Conservation (phyloP, 106 monocot genomes). For the Dendrobium nobile region DNA sequence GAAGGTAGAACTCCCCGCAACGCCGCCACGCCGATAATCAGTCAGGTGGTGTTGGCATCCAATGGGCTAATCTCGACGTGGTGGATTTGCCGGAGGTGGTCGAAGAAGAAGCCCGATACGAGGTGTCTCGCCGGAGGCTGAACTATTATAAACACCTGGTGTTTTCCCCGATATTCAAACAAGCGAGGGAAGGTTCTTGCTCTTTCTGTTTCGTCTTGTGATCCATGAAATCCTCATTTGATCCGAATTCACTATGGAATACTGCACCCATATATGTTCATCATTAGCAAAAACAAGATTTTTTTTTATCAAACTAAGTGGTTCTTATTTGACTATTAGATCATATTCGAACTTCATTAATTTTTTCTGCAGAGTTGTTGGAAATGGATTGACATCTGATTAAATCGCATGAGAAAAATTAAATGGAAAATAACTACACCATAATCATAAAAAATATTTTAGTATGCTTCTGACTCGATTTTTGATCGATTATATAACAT, state of each 20-base stretch:
- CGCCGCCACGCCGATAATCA: constrained; percentile 60
- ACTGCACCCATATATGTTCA: constrained; percentile 46
- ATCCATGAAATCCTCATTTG: constrained; percentile 67
- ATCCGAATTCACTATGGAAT: constrained; percentile 50
- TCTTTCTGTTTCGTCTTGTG: no score
- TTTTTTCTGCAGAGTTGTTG: no score
- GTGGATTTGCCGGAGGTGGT: constrained; percentile 73
- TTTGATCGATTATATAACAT: no score
- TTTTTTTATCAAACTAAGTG: no score
- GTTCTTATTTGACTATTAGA: no score
- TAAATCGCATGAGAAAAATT: no score
- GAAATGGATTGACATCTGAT: no score
- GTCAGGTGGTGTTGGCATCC: constrained; percentile 45
- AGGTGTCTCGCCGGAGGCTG: constrained; percentile 48
- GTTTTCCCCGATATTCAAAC: constrained; percentile 67
- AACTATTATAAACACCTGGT: constrained; percentile 24
- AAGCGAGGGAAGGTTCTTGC: constrained; percentile 35
- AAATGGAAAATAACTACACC: no score
- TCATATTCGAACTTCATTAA: no score
- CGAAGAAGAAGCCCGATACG: constrained; percentile 59
- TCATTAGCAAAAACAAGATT: no score
- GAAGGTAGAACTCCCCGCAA: constrained; percentile 50
- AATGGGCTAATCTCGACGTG: constrained; percentile 66
- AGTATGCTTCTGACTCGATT: no score
- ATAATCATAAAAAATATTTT: no score